Evolutionary conservation across 2,329 filamentous ascomycete species (phyloP), one percentile per base, ranked within the genome.

Genomic region (Paradendryphiella salina): DNA sequence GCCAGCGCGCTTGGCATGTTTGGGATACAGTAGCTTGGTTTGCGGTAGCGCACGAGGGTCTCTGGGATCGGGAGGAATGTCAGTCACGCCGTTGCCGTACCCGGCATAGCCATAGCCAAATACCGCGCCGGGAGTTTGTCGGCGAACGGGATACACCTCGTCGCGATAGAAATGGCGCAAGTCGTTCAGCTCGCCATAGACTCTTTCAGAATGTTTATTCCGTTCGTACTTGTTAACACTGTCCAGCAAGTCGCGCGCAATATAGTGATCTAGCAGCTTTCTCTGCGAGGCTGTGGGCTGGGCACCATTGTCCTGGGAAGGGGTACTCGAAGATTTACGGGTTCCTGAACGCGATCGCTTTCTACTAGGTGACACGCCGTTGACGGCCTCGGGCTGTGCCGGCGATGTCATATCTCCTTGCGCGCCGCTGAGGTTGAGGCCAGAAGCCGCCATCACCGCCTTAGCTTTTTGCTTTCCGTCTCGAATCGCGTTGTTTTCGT

Each of bases 1-100:
- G 31, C 90, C 92, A 0, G 88, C 86, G 46, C 88, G 85, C 56
- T 84, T 85, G 69, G 90, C 88, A 61, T 89, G 84, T 32, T 79
- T 77, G 17, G 92, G 92, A 75, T 97, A 97, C 36, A 96, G 74
- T 52, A 97, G 79, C 56, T 84, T 82, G 15, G 63, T 58, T 37
- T 57, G 51, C 13, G 56, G 56, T 6, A 58, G 56, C 36, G 87
- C 81, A 45, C 79, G 79, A 41, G 83, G 85, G 38, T 81, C 81
- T 46, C 51, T 39, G 15, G 54, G 54, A 3, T 52, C 50, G 18
- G 49, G 33, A 23, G 54, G 60, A 17, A 63, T 28, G 50, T 86
- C 90, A 23, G 93, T 96, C 64, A 85, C 80, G 54, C 88, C 87
- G 77, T 97, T 97, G 59, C 89, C 93, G 68, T 88, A 96, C 36